These are phyloP conservation scores for Neurospora sp. DNA, from an alignment of 495 filamentous ascomycete genomes.

Conservation along the genomic window DNA sequence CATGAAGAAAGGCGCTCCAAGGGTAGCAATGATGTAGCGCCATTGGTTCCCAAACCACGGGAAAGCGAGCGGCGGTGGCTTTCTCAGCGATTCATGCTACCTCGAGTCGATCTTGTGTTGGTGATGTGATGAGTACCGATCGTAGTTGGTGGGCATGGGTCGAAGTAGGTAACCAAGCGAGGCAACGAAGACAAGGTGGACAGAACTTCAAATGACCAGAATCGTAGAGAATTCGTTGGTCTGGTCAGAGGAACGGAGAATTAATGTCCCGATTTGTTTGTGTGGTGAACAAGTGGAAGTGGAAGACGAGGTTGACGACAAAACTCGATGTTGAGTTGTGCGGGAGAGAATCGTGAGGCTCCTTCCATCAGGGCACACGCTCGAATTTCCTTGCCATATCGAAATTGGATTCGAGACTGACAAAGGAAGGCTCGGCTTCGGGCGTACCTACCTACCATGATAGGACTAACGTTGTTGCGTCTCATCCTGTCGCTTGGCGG, in stretches of 20 bases:
- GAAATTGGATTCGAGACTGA: not conserved
- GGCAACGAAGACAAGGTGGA: not conserved
- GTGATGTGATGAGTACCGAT: not conserved
- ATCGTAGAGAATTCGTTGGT: not conserved
- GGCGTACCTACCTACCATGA: not conserved
- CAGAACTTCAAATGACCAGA: not conserved
- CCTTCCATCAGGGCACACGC: not conserved
- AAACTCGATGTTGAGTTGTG: not conserved
- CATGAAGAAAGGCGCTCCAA: not conserved
- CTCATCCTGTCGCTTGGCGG: not conserved
- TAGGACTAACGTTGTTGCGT: not conserved
- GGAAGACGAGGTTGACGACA: not conserved
- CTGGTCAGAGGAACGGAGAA: not conserved
- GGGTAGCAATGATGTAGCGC: not conserved
- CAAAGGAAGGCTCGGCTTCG: not conserved
- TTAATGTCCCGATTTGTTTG: not conserved
- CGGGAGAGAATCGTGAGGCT: not conserved
- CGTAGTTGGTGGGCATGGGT: not conserved
- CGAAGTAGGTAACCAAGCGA: not conserved
- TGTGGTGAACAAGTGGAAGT: not conserved
- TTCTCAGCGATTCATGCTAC: not conserved
- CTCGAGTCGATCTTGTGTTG: not conserved
- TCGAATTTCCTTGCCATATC: not conserved
- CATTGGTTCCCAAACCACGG: not conserved
- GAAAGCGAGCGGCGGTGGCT: not conserved